Evolutionary conservation across 2,329 filamentous ascomycete genomes (phyloP).

Genomic region (Apiospora malaysiana): DNA sequence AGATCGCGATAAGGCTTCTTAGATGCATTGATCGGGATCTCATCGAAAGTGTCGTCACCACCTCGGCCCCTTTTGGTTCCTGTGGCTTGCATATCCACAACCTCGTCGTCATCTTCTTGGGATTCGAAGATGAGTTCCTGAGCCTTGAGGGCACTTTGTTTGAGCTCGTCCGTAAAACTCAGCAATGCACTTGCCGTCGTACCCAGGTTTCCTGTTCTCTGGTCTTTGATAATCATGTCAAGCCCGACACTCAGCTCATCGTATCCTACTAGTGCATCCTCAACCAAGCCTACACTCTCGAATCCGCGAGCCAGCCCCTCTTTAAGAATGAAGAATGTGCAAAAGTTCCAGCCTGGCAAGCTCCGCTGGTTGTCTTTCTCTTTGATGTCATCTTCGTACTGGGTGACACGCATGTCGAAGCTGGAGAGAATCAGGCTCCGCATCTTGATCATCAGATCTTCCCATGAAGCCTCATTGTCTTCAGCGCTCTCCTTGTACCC

Average conservation of each 20-base stretch:
- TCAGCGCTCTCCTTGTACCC: conserved; percentile 73
- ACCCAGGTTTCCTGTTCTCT: conserved; percentile 62
- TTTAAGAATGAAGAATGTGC: conserved; percentile 97
- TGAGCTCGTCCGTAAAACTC: conserved; percentile 75
- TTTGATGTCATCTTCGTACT: conserved; percentile 97
- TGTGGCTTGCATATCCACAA: conserved; percentile 58
- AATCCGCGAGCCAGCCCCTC: conserved; percentile 93
- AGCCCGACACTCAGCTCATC: conserved; percentile 91
- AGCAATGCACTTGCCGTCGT: conserved; percentile 77
- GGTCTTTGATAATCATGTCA: conserved; percentile 80
- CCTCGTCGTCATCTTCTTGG: conserved; percentile 43
- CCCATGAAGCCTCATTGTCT: conserved; percentile 83
- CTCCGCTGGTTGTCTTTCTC: conserved; percentile 88
- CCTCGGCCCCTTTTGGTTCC: conserved; percentile 34
- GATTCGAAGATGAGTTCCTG: conserved; percentile 43
- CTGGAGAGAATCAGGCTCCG: conserved; percentile 86
- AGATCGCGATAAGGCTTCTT: conserved; percentile 88
- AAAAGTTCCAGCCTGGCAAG: conserved; percentile 97
- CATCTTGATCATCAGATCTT: conserved; percentile 82
- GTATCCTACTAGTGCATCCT: conserved; percentile 93
- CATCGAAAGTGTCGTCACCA: conserved; percentile 51
- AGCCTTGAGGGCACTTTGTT: conserved; percentile 60
- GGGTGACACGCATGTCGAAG: conserved; percentile 87
- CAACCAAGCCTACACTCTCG: conserved; percentile 93
- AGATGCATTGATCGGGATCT: conserved; percentile 66